These are phyloP conservation scores for Chytriomyces sp. DNA, from an alignment of 192 early-diverging fungal species.

Conservation along the genomic window DNA sequence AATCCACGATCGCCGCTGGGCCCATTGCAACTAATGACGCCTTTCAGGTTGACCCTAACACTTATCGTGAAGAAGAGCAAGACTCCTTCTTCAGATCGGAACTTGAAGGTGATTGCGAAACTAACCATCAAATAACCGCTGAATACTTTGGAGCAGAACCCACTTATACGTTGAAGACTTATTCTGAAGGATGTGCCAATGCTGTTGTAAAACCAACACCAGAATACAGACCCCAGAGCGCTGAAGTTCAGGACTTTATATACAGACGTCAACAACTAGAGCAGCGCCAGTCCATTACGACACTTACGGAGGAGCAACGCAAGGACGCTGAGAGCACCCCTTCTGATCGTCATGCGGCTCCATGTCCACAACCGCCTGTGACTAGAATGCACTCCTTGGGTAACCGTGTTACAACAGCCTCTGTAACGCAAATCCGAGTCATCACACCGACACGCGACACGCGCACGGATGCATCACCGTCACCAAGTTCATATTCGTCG, in stretches of 20 bases:
- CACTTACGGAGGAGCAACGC: no score
- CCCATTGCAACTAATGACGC: conserved; percentile 42
- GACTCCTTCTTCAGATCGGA: no score
- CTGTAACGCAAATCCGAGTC: conserved; percentile 25
- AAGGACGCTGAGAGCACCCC: background rate
- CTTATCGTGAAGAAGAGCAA: no score
- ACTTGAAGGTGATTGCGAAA: no score
- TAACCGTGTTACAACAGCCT: no score
- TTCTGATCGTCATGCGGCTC: no score
- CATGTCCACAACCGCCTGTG: background rate
- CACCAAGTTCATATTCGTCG: background rate
- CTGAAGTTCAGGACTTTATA: conserved; percentile 48
- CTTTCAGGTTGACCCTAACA: no score
- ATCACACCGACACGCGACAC: conserved; percentile 1
- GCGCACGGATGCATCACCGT: background rate
- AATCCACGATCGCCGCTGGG: conserved; percentile 46
- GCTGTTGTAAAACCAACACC: background rate
- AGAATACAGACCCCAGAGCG: background rate
- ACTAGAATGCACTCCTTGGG: no score
- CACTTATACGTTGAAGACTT: no score
- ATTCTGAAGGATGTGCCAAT: background rate
- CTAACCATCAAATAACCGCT: no score
- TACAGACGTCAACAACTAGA: conserved; percentile 41
- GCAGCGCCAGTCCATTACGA: no score
- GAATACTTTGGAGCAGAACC: no score